phyloP scores from a whole-genome alignment of 1,284 basidiomycete genomes.

The Abortiporus biennis region DNA sequence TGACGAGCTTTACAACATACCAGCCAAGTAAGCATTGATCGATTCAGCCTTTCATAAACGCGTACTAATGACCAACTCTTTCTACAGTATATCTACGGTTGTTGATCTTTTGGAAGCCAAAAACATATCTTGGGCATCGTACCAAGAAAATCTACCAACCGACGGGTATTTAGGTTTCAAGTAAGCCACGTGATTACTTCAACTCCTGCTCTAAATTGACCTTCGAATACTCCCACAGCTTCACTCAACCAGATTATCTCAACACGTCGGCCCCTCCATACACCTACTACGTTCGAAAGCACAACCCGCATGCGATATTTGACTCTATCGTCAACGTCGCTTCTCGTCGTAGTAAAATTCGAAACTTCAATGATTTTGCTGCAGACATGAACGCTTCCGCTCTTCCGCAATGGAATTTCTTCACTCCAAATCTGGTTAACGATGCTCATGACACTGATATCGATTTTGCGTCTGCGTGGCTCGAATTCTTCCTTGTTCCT shows the following conservation, averaged over 20 bases:
- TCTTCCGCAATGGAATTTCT: constrained; percentile 56
- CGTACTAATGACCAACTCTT: no score
- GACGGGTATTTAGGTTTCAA: constrained; percentile 41
- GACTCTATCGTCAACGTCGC: constrained; percentile 39
- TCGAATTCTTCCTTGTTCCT: constrained; percentile 48
- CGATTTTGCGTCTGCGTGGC: constrained; percentile 42
- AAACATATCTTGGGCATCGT: constrained; percentile 47
- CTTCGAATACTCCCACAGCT: no score
- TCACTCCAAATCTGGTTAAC: constrained; percentile 60
- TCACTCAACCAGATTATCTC: constrained; percentile 38
- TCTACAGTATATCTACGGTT: constrained; percentile 45
- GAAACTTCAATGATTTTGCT: constrained; percentile 62
- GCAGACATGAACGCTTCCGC: constrained; percentile 43
- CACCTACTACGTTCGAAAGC: constrained; percentile 55
- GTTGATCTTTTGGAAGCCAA: constrained; percentile 61
- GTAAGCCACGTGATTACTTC: constrained; percentile 13
- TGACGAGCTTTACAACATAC: constrained; percentile 34
- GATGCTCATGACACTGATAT: constrained; percentile 59
- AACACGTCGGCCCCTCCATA: constrained; percentile 32
- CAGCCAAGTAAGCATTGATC: constrained; percentile 24
- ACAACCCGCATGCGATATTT: constrained; percentile 53
- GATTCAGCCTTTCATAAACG: no score
- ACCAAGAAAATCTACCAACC: constrained; percentile 57
- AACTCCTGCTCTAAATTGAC: no score
- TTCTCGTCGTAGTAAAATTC: constrained; percentile 40